These are phyloP conservation scores for Phialophora verrucosa DNA, from an alignment of 2,329 filamentous ascomycete genomes.

Conservation along the genomic window DNA sequence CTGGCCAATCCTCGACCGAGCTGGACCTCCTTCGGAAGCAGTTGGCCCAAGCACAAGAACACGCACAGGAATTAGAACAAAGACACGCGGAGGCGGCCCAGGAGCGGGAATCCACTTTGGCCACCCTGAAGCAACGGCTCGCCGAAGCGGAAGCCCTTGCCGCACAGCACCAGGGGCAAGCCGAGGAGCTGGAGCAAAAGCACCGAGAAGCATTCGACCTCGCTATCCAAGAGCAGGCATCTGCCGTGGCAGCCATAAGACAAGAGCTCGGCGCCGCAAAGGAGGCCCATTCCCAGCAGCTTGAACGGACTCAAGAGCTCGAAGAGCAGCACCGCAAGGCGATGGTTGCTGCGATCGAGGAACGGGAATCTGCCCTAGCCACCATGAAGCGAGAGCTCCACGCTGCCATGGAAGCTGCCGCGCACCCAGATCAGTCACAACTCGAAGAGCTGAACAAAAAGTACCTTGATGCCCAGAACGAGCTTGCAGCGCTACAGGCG, in stretches of 20 bases:
- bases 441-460: conserved; percentile 30
- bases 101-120: conserved; percentile 31
- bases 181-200: neutral
- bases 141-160: conserved; percentile 23
- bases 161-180: neutral
- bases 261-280: conserved; percentile 5
- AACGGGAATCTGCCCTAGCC: conserved; percentile 31
- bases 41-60: conserved; percentile 26
- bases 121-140: conserved; percentile 30
- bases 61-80: conserved; percentile 20
- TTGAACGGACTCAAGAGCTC: conserved; percentile 10
- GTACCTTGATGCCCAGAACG: conserved; percentile 22
- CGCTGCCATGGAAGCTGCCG: conserved; percentile 25
- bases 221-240: neutral
- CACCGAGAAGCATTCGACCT: conserved; percentile 4
- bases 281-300: neutral
- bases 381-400: conserved; percentile 29
- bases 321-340: conserved; percentile 25
- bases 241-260: neutral
- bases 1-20: conserved; percentile 24
- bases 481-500: conserved; percentile 24
- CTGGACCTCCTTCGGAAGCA: conserved; percentile 30
- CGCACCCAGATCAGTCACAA: conserved; percentile 29
- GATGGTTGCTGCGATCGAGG: conserved; percentile 24
- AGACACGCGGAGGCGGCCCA: conserved; percentile 21